These are phyloP conservation scores for Pugionium cornutum DNA, from an alignment of 345 rosid genomes.

Conservation along the genomic window DNA sequence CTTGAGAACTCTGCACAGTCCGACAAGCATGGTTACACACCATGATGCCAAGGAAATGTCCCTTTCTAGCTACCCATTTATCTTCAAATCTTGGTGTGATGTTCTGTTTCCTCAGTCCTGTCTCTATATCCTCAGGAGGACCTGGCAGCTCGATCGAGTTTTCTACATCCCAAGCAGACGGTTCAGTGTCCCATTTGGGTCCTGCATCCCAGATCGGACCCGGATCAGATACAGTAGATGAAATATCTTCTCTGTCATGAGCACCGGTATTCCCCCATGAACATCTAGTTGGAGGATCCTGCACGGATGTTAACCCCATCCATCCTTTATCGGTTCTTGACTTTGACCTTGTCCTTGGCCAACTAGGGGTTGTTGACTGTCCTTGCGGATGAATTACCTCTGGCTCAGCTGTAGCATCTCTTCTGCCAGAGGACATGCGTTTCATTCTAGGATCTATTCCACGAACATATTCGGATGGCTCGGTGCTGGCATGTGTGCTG, in stretches of 20 bases:
- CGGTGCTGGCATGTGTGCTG: slow-evolving; percentile 79
- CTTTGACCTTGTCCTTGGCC: slow-evolving; percentile 98
- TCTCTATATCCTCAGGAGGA: slow-evolving; percentile 69
- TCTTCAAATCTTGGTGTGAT: slow-evolving; percentile 59
- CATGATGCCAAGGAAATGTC: slow-evolving; percentile 85
- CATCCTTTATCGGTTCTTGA: slow-evolving; percentile 89
- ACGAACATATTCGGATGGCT: slow-evolving; percentile 94
- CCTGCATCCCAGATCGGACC: slow-evolving; percentile 99
- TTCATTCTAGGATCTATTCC: slow-evolving; percentile 89
- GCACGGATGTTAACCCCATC: slow-evolving; percentile 68
- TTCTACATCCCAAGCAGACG: slow-evolving; percentile 72
- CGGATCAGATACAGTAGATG: slow-evolving; percentile 94
- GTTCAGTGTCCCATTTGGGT: slow-evolving; percentile 89
- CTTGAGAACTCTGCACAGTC: slow-evolving; percentile 94
- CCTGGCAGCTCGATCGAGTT: slow-evolving; percentile 88
- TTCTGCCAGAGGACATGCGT: slow-evolving; percentile 80
- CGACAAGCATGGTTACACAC: slow-evolving; percentile 98
- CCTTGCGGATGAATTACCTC: slow-evolving; percentile 89
- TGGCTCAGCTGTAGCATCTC: slow-evolving; percentile 65
- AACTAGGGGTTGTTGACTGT: slow-evolving; percentile 83
- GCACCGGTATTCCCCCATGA: slow-evolving; percentile 77
- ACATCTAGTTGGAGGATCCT: slow-evolving; percentile 66
- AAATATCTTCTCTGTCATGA: slow-evolving; percentile 90
- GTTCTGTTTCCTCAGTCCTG: slow-evolving; percentile 55
- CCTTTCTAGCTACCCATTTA: slow-evolving; percentile 74